Percentiles rank a stretch among this genome's conserved stretches.
Evolutionary conservation across 768 basidiomycete species (phyloP).

Genomic region (Rhodotorula babjevae): DNA sequence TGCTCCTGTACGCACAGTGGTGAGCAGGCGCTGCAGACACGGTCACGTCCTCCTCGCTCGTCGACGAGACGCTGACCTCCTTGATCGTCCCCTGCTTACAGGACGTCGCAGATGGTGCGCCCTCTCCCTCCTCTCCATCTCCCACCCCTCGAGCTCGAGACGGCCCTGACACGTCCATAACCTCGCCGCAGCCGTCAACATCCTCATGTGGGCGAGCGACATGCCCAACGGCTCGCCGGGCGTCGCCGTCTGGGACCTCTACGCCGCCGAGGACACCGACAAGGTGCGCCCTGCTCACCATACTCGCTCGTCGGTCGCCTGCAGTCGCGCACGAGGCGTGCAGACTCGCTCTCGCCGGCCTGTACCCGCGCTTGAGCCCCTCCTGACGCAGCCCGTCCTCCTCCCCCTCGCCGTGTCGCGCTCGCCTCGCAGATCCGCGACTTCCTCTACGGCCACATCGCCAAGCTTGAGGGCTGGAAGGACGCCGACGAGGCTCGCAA

Average conservation of each 20-base stretch:
- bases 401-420: too few relatives aligned
- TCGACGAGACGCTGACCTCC: neutral
- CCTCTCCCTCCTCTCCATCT: constrained; percentile 51
- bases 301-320: too few relatives aligned
- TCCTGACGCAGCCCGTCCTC: neutral
- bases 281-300: constrained; percentile 44
- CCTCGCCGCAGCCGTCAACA: constrained; percentile 62
- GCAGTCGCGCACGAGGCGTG: too few relatives aligned
- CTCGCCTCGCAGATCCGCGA: constrained; percentile 54
- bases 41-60: neutral
- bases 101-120: constrained; percentile 38
- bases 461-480: constrained; percentile 45
- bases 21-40: neutral
- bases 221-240: constrained; percentile 55
- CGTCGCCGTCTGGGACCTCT: constrained; percentile 88
- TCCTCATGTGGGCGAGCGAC: constrained; percentile 74
- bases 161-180: neutral
- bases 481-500: constrained; percentile 3
- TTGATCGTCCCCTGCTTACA: neutral
- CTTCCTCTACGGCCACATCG: constrained; percentile 65
- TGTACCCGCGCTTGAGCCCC: too few relatives aligned
- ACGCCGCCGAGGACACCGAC: constrained; percentile 72
- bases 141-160: rapidly evolving
- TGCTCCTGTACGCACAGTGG: neutral
- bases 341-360: too few relatives aligned